Percentiles rank a stretch among this genome's conserved stretches.
phyloP scores from a whole-genome alignment of 306 rosid species.

The Castanopsis chinensis region DNA sequence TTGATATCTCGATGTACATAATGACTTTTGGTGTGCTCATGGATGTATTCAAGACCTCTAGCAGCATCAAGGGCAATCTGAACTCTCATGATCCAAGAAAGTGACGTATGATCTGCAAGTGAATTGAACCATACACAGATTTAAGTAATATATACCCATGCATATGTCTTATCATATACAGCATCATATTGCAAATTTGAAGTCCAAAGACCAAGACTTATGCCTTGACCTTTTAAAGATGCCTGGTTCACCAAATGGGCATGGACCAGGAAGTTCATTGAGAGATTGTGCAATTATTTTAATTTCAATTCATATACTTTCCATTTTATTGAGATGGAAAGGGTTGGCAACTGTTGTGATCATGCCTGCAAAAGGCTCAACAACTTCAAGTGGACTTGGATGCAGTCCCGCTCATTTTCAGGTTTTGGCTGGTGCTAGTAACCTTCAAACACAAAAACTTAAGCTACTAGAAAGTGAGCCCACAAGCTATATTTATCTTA shows the following conservation, averaged over 20 bases:
- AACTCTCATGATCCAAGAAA: conserved; percentile 96
- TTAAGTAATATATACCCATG: background rate
- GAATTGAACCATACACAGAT: conserved; percentile 21
- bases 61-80: conserved; percentile 94
- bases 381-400: background rate
- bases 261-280: background rate
- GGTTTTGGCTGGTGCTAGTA: background rate
- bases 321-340: no score
- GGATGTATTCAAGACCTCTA: conserved; percentile 97
- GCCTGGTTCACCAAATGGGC: background rate
- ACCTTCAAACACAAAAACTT: background rate
- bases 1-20: conserved; percentile 97
- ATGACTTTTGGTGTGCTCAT: conserved; percentile 91
- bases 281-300: background rate
- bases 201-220: conserved; percentile 8
- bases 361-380: background rate
- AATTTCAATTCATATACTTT: background rate
- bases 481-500: background rate
- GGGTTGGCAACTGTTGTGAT: no score
- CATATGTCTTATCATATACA: conserved; percentile 11
- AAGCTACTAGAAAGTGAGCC: background rate
- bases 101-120: conserved; percentile 75
- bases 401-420: background rate
- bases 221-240: conserved; percentile 1
- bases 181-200: conserved; percentile 4